Percentiles rank a stretch among this genome's conserved stretches.
phyloP scores from a whole-genome alignment of 352 stramenopile genomes.

The Phytophthora multivora region DNA sequence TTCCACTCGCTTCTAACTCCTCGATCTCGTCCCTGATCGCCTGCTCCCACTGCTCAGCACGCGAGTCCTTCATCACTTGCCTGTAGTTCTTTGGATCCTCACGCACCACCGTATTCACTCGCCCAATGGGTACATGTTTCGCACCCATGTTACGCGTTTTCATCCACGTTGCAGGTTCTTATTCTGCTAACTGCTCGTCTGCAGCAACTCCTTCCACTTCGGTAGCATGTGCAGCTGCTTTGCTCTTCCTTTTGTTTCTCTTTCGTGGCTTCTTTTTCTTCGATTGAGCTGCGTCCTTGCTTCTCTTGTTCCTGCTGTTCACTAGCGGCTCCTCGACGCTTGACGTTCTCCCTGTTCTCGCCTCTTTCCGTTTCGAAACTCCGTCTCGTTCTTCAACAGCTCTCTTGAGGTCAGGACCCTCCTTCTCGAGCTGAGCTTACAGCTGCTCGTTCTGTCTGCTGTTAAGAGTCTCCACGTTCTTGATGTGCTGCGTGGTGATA shows the following conservation, averaged over 20 bases:
- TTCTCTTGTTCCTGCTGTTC: too few species aligned
- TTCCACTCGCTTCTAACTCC: not conserved
- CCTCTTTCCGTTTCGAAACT: not conserved
- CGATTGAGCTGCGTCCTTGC: too few species aligned
- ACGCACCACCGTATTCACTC: too few species aligned
- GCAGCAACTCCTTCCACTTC: not conserved
- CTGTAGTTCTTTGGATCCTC: not conserved
- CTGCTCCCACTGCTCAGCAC: not conserved
- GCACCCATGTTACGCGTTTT: not conserved
- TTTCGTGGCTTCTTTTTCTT: too few species aligned
- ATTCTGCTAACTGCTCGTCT: not conserved
- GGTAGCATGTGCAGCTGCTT: too few species aligned
- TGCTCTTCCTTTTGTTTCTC: too few species aligned
- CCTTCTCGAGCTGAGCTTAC: not conserved
- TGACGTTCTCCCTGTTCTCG: too few species aligned
- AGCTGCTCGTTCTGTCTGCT: not conserved
- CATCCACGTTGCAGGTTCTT: too few species aligned
- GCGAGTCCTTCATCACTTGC: not conserved
- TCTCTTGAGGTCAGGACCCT: not conserved
- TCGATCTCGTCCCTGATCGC: not conserved
- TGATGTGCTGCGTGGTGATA: not conserved
- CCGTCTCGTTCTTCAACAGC: not conserved
- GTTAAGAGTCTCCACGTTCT: conserved; percentile 4
- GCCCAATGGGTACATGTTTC: not conserved
- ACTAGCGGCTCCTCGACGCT: too few species aligned